phyloP scores from a whole-genome alignment of 2,329 filamentous ascomycete species.

The Beauveria medogensis region DNA sequence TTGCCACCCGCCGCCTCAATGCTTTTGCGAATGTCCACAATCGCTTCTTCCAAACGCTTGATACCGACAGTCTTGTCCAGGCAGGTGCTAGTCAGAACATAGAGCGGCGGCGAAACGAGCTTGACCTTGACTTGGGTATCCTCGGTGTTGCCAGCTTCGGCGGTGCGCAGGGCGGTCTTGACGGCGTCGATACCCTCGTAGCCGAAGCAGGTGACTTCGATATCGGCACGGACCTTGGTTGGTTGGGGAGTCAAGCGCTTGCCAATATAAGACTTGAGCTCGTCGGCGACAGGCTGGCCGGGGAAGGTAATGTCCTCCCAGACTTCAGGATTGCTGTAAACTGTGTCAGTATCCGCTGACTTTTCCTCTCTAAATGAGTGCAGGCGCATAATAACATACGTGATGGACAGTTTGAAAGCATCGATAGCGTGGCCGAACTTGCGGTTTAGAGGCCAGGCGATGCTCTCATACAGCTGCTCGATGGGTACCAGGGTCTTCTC shows the following conservation, averaged over 20 bases:
- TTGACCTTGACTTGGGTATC: constrained; percentile 97
- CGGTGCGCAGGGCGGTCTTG: constrained; percentile 83
- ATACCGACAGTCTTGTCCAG: constrained; percentile 89
- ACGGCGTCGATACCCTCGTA: constrained; percentile 99
- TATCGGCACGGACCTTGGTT: constrained; percentile 97
- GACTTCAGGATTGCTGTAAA: constrained; percentile 76
- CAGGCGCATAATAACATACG: constrained; percentile 44
- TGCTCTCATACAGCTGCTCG: constrained; percentile 85
- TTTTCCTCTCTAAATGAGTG: not conserved
- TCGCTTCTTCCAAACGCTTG: constrained; percentile 75
- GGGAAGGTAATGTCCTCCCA: constrained; percentile 92
- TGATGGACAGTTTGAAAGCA: constrained; percentile 98
- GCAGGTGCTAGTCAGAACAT: constrained; percentile 92
- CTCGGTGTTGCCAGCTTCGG: constrained; percentile 84
- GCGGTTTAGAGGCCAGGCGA: constrained; percentile 95
- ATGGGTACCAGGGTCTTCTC: constrained; percentile 96
- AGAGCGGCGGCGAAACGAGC: constrained; percentile 94
- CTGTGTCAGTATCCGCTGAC: constrained; percentile 12
- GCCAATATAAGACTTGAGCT: constrained; percentile 90
- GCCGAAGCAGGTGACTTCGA: constrained; percentile 90
- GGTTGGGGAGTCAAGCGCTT: constrained; percentile 96
- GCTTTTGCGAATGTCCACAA: constrained; percentile 73
- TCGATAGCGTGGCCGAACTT: constrained; percentile 96
- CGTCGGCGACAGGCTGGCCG: constrained; percentile 74
- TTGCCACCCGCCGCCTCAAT: constrained; percentile 73